Percentiles rank a stretch among this genome's conserved stretches.
phyloP scores from a whole-genome alignment of 768 basidiomycete species.

The Lanmaoa rubissima region DNA sequence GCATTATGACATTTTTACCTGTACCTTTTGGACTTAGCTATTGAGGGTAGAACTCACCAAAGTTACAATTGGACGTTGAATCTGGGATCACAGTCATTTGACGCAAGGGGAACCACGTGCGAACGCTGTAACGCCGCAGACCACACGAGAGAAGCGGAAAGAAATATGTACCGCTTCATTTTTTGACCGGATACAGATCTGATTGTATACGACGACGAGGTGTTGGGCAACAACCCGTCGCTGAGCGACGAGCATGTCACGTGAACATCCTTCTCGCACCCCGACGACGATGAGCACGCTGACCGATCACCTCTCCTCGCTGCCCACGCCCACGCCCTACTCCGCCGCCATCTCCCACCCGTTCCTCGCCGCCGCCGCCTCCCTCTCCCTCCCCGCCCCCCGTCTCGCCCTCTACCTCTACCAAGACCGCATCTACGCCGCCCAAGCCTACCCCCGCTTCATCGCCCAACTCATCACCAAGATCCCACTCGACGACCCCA shows the following conservation, averaged over 20 bases:
- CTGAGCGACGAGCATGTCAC: no score
- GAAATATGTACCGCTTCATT: no score
- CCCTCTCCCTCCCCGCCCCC: slow-evolving; percentile 44
- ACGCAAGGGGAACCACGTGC: not conserved
- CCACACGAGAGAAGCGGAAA: no score
- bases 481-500: slow-evolving; percentile 42
- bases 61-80: not conserved
- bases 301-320: slow-evolving; percentile 36
- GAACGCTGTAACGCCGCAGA: no score
- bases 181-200: no score
- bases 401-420: slow-evolving; percentile 62
- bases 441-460: slow-evolving; percentile 71
- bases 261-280: no score
- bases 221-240: no score
- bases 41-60: not conserved
- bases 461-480: slow-evolving; percentile 62
- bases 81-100: not conserved
- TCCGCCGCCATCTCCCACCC: slow-evolving; percentile 49
- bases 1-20: no score
- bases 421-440: slow-evolving; percentile 74
- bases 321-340: slow-evolving; percentile 40
- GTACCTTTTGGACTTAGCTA: no score
- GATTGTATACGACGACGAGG: no score
- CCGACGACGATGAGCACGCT: slow-evolving; percentile 7
- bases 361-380: slow-evolving; percentile 60